Evolutionary conservation across 768 basidiomycete species (phyloP).

Genomic region (Phaeotremella fagi): DNA sequence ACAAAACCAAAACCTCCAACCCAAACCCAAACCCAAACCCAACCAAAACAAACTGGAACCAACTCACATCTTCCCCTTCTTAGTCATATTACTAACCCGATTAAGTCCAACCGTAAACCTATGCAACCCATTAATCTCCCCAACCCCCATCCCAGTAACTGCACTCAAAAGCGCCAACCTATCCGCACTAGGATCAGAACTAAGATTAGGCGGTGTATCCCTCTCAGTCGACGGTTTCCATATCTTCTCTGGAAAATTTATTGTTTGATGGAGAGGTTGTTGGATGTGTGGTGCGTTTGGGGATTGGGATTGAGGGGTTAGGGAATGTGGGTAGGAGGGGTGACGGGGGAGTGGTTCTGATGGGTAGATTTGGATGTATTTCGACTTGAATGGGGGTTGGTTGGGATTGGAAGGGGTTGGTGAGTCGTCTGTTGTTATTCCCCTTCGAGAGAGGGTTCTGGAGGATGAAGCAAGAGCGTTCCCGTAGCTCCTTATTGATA

Average conservation of each 20-base stretch:
- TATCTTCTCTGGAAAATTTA: background rate
- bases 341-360: background rate
- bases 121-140: conserved; percentile 47
- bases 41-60: background rate
- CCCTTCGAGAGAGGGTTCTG: too few relatives aligned
- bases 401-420: background rate
- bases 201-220: background rate
- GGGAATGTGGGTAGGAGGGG: background rate
- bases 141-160: conserved; percentile 40
- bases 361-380: background rate
- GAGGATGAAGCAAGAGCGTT: too few relatives aligned
- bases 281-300: background rate
- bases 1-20: too few relatives aligned
- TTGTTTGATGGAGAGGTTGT: background rate
- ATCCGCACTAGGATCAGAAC: background rate
- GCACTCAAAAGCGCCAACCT: conserved; percentile 14
- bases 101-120: conserved; percentile 48
- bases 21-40: too few relatives aligned
- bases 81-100: conserved; percentile 79
- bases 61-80: conserved; percentile 75
- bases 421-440: too few relatives aligned
- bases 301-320: background rate
- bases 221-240: background rate
- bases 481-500: too few relatives aligned
- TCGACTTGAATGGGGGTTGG: background rate